Evolutionary conservation across 305 asterid species (phyloP), one percentile per base, ranked within the genome.

Genomic region (Fraxinus ornus): DNA sequence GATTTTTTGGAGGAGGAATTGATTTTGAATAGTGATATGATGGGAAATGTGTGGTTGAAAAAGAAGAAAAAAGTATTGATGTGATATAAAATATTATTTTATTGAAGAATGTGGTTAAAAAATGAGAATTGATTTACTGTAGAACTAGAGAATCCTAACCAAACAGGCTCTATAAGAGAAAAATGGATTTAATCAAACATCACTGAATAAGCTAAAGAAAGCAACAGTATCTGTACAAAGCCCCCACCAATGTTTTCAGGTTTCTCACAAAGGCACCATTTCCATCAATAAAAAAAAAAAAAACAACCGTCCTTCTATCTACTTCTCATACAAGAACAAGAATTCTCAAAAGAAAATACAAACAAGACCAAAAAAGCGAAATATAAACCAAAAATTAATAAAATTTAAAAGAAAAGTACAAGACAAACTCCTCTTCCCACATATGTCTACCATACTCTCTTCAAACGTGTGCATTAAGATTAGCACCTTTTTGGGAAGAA

Each of bases 151-250:
- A n/a, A n/a, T n/a, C n/a, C n/a, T n/a, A n/a, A n/a, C n/a, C n/a
- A n/a, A n/a, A n/a, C n/a, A n/a, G n/a, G n/a, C n/a, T n/a, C n/a
- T 4, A 7, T 4, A 22, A 28, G 3, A 76, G 7, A 39, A 10
- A 30, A 28, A 57, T 66, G 60, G 24, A 52, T 74, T 30, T 37
- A 55, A 17, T 37, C 22, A 30, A 74, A 75, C 15, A 75, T 62
- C 21, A 75, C 41, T 75, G 80, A 60, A 75, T 60, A 81, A 36
- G 62, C 80, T 30, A 70, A 78, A 78, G 66, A 55, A 71, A 55
- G 70, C 28, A 19, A 60, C 13, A 21, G 82, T 79, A 82, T 79
- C 86, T 88, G 85, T 88, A 86, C 89, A 84, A 80, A 70, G 44
- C 39, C 80, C 76, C 36, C 39, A 10, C 77, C 76, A 81, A 22